Base-by-base conservation (phyloP, 192 early-diverging fungal species). In the Entomortierella beljakovae region DNA sequence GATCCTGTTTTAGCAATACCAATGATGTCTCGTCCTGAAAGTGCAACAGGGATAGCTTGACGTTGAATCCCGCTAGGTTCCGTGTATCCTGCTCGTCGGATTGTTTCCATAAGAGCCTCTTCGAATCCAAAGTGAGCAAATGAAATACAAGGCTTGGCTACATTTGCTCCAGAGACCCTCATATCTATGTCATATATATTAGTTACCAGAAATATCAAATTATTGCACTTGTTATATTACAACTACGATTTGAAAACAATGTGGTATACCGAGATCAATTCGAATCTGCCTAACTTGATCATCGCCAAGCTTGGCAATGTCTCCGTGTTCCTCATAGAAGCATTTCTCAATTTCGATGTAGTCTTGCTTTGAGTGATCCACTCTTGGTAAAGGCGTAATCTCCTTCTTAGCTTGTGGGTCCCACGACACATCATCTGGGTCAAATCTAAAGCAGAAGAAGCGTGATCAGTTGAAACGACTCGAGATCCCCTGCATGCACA, bases 71-170 rank as follows among this genome's bases (percentile, higher is more conserved):
- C 88, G 49, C 93, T 90, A 13, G 94, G 94, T 38, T 88, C 85
- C 0, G 87, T 84, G 68, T 90, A 94, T 10, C 91, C 92, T 25
- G 83, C 83, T 49, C 88, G 87, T 10, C 86, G 71, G 35, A 95
- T 90, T 3, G 82, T 71, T 46, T 81, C 73, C 63, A 94, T 71
- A 10, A 95, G 81, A 10, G 81, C 79, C 11, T 93, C 88, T 46
- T 92, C 93, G 71, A 95, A 93, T 16, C 90, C 90, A 76, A 95
- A 94, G 72, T 95, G 94, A 1, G 90, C 93, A 83, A 95, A 95
- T 8, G 93, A 93, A 43, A 92, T 90, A 67, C 92, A 92, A 0
- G 94, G 93, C 32, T 90, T 91, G 7, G 91, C 85, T 13, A 87
- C 75, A 61, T 85, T 77, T 37, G 69, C 71, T 8, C 94, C 94